Evolutionary conservation across 352 stramenopile species (phyloP).

Genomic region (Thraustotheca clavata): DNA sequence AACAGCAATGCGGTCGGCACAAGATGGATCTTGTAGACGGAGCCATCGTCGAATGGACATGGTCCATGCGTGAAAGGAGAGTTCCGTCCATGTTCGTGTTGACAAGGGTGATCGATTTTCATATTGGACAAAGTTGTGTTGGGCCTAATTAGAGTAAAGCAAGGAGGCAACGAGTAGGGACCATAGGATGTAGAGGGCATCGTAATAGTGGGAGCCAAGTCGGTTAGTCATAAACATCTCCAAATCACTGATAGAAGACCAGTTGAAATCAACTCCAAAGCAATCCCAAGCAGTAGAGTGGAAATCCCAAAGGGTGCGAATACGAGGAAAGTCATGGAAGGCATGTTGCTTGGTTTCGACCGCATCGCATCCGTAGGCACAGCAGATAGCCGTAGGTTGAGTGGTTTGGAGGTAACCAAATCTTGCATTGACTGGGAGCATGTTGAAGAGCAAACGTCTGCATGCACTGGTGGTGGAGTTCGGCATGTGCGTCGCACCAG

Average conservation of each 20-base stretch:
- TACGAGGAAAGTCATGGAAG: neutral
- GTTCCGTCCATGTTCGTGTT: neutral
- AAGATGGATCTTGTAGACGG: neutral
- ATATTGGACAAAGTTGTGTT: neutral
- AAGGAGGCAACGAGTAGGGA: neutral
- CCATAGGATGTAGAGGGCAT: neutral
- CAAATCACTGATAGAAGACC: neutral
- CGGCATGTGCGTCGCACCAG: neutral
- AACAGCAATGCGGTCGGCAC: neutral
- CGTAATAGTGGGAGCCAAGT: neutral
- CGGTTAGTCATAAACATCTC: neutral
- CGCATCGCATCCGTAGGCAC: neutral
- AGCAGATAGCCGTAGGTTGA: neutral
- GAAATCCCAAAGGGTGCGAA: neutral
- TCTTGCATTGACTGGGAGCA: neutral
- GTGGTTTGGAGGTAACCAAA: neutral
- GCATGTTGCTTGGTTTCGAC: neutral
- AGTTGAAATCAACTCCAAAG: neutral
- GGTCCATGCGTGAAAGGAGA: neutral
- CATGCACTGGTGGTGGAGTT: neutral
- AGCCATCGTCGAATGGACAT: neutral
- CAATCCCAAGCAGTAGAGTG: neutral
- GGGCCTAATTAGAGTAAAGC: neutral
- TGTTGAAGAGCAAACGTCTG: constrained; percentile 3
- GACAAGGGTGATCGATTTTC: neutral